Evolutionary conservation across 2,329 filamentous ascomycete species (phyloP).

Genomic region (Exserohilum rostratum): DNA sequence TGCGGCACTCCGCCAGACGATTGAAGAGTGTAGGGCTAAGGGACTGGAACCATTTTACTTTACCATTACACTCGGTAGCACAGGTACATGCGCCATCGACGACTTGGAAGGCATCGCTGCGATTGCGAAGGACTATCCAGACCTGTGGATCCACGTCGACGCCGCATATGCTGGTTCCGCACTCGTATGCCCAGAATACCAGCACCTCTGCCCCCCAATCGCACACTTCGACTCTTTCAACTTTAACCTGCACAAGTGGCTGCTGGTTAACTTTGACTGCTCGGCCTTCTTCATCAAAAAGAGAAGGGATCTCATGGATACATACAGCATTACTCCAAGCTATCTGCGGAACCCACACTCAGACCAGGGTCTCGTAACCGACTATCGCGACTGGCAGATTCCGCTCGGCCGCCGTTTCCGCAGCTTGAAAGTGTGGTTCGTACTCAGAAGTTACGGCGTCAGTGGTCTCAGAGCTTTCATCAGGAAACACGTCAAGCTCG

Average conservation of each 20-base stretch:
- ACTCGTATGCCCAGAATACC: conserved; percentile 80
- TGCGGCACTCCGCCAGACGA: conserved; percentile 62
- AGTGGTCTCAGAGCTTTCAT: conserved; percentile 77
- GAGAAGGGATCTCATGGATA: conserved; percentile 76
- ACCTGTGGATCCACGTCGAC: conserved; percentile 91
- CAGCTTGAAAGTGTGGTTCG: conserved; percentile 93
- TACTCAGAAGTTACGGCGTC: conserved; percentile 81
- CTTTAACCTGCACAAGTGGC: conserved; percentile 97
- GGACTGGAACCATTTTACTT: conserved; percentile 86
- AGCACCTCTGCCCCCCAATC: conserved; percentile 68
- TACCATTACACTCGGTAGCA: conserved; percentile 83
- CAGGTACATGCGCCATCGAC: conserved; percentile 86
- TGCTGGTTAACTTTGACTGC: conserved; percentile 89
- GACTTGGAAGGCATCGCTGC: conserved; percentile 73
- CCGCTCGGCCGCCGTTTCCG: conserved; percentile 88
- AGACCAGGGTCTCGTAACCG: conserved; percentile 83
- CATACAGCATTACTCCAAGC: conserved; percentile 77
- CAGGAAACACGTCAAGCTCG: conserved; percentile 68
- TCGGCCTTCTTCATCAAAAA: conserved; percentile 78
- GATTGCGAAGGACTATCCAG: conserved; percentile 59
- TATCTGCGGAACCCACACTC: conserved; percentile 85
- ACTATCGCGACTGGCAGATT: conserved; percentile 98
- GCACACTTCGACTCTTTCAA: conserved; percentile 83
- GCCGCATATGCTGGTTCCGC: conserved; percentile 90
- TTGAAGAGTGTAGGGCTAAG: conserved; percentile 69